Percentiles rank a stretch among this genome's conserved stretches.
Evolutionary conservation across 495 filamentous ascomycete species (phyloP).

Genomic region (Tuber magnatum): DNA sequence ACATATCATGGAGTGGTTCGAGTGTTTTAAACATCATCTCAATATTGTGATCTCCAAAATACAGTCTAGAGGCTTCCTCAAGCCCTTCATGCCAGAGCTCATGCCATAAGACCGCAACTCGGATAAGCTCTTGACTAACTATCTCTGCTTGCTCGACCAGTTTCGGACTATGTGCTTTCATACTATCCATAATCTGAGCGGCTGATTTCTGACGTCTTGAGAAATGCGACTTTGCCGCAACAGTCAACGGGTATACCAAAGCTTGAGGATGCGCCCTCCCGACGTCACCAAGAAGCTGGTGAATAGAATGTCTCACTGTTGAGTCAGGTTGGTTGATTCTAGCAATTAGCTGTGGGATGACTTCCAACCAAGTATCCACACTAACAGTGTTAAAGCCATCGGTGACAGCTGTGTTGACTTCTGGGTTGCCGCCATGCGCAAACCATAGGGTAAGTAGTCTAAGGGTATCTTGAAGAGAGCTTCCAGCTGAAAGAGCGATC

Average conservation of each 20-base stretch:
- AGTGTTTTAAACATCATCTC: slow-evolving; percentile 94
- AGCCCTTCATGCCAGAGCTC: slow-evolving; percentile 99
- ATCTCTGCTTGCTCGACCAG: slow-evolving; percentile 92
- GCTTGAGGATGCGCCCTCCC: slow-evolving; percentile 91
- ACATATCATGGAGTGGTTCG: slow-evolving; percentile 79
- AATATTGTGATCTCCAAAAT: slow-evolving; percentile 91
- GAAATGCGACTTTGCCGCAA: slow-evolving; percentile 89
- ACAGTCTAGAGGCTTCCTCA: slow-evolving; percentile 86
- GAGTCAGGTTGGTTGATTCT: slow-evolving; percentile 91
- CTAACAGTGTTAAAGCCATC: slow-evolving; percentile 86
- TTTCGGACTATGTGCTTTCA: slow-evolving; percentile 89
- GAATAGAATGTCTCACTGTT: slow-evolving; percentile 77
- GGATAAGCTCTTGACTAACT: slow-evolving; percentile 89
- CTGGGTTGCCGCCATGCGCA: slow-evolving; percentile 75
- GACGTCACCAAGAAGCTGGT: slow-evolving; percentile 82
- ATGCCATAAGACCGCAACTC: slow-evolving; percentile 95
- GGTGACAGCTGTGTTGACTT: slow-evolving; percentile 78
- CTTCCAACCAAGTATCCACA: slow-evolving; percentile 95
- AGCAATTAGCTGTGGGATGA: slow-evolving; percentile 94
- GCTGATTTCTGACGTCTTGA: slow-evolving; percentile 76
- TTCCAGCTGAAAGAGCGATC: slow-evolving; percentile 80
- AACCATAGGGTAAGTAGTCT: slow-evolving; percentile 94
- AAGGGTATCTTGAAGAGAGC: slow-evolving; percentile 90
- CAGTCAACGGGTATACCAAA: slow-evolving; percentile 98
- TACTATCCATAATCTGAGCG: slow-evolving; percentile 88